A percentile compares a stretch with the other conserved stretches of the same genome.
Evolutionary conservation across 208 protist species (phyloP).

Genomic region (Crithidia sp.): DNA sequence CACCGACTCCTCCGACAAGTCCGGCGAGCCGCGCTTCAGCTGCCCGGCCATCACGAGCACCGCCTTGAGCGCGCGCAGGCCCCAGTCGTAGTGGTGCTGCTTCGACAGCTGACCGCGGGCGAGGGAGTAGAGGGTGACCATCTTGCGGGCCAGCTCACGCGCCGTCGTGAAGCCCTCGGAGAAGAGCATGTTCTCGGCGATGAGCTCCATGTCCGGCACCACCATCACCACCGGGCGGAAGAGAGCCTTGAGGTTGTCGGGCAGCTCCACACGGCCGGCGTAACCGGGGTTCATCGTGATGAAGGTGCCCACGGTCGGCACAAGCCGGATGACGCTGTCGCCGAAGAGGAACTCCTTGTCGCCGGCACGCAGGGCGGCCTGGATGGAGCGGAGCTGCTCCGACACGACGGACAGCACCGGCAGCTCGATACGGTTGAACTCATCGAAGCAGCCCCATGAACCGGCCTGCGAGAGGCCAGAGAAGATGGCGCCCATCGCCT

Average conservation of each 20-base stretch:
- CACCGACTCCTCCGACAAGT: slow-evolving; percentile 97
- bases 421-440: slow-evolving; percentile 99
- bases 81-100: slow-evolving; percentile 99
- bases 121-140: slow-evolving; percentile 98
- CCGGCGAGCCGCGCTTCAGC: slow-evolving; percentile 96
- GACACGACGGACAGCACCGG: slow-evolving; percentile 99
- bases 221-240: slow-evolving; percentile 99
- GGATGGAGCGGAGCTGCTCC: slow-evolving; percentile 98
- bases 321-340: slow-evolving; percentile 86
- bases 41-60: slow-evolving; percentile 99
- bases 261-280: slow-evolving; percentile 98
- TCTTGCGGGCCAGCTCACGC: slow-evolving; percentile 98
- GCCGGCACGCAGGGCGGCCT: slow-evolving; percentile 90
- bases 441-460: slow-evolving; percentile 99
- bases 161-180: slow-evolving; percentile 97
- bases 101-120: slow-evolving; percentile 98
- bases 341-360: slow-evolving; percentile 94
- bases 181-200: slow-evolving; percentile 99
- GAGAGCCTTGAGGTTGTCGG: slow-evolving; percentile 99
- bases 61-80: slow-evolving; percentile 98
- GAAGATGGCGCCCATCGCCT: slow-evolving; percentile 99
- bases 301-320: slow-evolving; percentile 96
- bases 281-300: slow-evolving; percentile 99
- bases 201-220: slow-evolving; percentile 97
- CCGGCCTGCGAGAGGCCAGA: slow-evolving; percentile 97